Evolutionary conservation across 169 alveolate species (phyloP).

Genomic region (Plasmodium berghei): DNA sequence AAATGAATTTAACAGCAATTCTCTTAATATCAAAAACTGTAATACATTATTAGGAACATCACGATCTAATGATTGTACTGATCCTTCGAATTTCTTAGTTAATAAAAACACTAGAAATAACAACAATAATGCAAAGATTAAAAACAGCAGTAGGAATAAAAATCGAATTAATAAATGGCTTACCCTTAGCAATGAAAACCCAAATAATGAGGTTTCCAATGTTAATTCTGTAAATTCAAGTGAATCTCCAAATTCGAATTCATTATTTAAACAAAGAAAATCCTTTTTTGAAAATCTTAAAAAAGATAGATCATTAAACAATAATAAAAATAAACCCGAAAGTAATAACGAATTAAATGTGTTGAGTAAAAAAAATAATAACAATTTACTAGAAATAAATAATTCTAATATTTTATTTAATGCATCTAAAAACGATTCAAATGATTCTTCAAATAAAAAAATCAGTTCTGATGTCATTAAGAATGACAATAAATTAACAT

Average conservation of each 20-base stretch:
- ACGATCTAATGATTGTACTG: neutral
- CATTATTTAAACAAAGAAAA: slow-evolving; percentile 43
- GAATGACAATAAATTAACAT: neutral
- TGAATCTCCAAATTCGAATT: slow-evolving; percentile 11
- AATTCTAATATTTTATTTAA: slow-evolving; percentile 21
- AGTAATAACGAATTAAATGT: slow-evolving; percentile 10
- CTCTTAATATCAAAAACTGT: neutral
- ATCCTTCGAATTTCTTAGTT: neutral
- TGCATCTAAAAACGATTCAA: neutral
- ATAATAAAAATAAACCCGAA: neutral
- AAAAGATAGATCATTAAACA: slow-evolving; percentile 42
- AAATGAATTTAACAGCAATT: neutral
- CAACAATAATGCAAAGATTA: neutral
- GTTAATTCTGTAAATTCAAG: neutral
- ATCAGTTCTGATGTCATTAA: neutral
- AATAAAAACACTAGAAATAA: neutral
- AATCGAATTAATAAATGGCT: too few relatives aligned
- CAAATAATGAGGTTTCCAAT: too few relatives aligned
- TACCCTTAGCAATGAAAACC: too few relatives aligned
- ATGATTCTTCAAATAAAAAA: neutral
- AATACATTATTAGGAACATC: neutral
- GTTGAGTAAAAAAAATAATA: slow-evolving; percentile 1
- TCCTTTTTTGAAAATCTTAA: slow-evolving; percentile 60
- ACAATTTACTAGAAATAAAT: neutral
- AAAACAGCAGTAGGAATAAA: too few relatives aligned